Conservation (phyloP, 2,329 filamentous ascomycete species). For the Chrysoporthe cubensis region DNA sequence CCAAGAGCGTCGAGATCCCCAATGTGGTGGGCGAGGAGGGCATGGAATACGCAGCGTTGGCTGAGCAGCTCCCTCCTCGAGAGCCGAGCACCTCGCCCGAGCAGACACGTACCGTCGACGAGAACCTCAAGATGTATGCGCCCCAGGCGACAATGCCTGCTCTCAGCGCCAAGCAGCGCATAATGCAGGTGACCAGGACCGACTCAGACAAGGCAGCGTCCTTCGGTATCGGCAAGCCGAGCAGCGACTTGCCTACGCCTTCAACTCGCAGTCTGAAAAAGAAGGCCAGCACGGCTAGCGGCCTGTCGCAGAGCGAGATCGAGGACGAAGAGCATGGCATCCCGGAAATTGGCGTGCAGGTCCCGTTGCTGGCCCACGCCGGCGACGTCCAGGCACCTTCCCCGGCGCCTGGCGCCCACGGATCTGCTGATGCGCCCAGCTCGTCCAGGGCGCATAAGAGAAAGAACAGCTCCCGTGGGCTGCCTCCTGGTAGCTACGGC, state of each 20-base stretch:
- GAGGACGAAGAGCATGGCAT: slow-evolving; percentile 84
- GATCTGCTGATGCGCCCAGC: slow-evolving; percentile 39
- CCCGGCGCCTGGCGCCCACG: slow-evolving; percentile 61
- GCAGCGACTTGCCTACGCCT: slow-evolving; percentile 54
- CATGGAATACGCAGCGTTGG: slow-evolving; percentile 74
- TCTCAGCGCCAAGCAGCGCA: slow-evolving; percentile 79
- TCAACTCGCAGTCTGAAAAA: slow-evolving; percentile 61
- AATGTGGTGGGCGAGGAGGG: slow-evolving; percentile 83
- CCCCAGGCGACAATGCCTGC: slow-evolving; percentile 85
- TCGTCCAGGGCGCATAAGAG: slow-evolving; percentile 60
- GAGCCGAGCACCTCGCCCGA: slow-evolving; percentile 56
- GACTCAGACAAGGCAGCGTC: slow-evolving; percentile 86
- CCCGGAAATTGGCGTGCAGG: slow-evolving; percentile 87
- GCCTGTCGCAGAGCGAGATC: slow-evolving; percentile 54
- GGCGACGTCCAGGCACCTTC: slow-evolving; percentile 97
- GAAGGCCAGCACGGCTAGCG: slow-evolving; percentile 60
- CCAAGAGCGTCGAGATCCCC: slow-evolving; percentile 79
- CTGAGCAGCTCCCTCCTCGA: slow-evolving; percentile 52
- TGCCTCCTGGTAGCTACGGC: slow-evolving; percentile 88
- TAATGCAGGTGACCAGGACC: slow-evolving; percentile 84
- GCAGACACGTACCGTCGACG: slow-evolving; percentile 77
- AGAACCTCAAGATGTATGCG: slow-evolving; percentile 84
- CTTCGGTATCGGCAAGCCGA: slow-evolving; percentile 77
- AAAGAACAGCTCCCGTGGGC: slow-evolving; percentile 71
- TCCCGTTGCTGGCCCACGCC: slow-evolving; percentile 90